Evolutionary conservation across 1,284 basidiomycete genomes (phyloP), one percentile per base, ranked within the genome.

Genomic region (Ganoderma sp.): DNA sequence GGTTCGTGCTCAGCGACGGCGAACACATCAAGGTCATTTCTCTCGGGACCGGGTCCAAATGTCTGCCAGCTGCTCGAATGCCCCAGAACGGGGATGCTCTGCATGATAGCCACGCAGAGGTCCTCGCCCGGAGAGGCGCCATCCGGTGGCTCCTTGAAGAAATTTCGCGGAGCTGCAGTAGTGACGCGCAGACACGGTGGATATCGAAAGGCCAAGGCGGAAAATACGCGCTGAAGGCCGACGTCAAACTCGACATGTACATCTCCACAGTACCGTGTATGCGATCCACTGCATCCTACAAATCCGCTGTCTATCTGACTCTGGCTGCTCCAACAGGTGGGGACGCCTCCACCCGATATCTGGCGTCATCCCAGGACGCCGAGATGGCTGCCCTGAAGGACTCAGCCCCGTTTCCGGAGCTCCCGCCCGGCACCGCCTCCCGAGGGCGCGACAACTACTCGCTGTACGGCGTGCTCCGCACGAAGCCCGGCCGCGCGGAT

Each of bases 81-180:
- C 89, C 94, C 0, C 75, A 79, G 2, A 81, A 84, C n/a, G 97
- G 96, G 0, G 94, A 98, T 75, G 85, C 90, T 1, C 72, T 98
- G 34, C 95, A 97, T 76, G 96, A 98, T 75, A 90, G 87, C 61
- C 96, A 98, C 78, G 97, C 96, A 3, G 96, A 98, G 79, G 86
- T 97, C 19, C 84, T 98, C 17, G 94, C 95, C 0, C 84, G 94
- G 37, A 85, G 97, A 22, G 91, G 91, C 2, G 89, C 92, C 1
- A 77, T 92, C 45, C 85, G 89, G n/a, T 98, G 94, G 94, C 80
- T 96, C 58, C 78, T 96, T 34, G 86, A 90, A 63, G 91, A 97
- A 77, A 83, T 92, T 8, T 69, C 77, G 54, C 80, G 88, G 61
- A 76, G 41, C 19, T 58, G 50, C 32, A 5, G 32, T 3, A 32